These are phyloP conservation scores for Pseudisothecium myosuroides DNA, from an alignment of 225 moss, liverwort and hornwort species.

Conservation along the genomic window DNA sequence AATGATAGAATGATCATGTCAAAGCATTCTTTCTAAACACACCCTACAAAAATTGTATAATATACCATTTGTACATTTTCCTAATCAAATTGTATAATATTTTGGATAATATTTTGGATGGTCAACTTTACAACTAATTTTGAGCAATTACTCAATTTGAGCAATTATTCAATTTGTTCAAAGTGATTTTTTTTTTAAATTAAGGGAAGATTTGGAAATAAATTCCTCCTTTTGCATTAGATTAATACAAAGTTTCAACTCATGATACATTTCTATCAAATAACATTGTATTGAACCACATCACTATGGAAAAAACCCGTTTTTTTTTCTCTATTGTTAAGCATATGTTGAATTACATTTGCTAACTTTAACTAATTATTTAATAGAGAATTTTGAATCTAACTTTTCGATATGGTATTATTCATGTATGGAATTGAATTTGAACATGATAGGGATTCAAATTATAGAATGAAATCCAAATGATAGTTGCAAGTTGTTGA, in stretches of 20 bases:
- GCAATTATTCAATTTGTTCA: neutral
- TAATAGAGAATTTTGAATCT: accelerated
- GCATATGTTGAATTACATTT: neutral
- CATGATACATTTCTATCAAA: too few species aligned
- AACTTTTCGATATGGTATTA: accelerated
- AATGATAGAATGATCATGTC: neutral
- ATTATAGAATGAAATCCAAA: neutral
- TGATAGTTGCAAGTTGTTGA: too few species aligned
- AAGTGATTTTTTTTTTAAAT: too few species aligned
- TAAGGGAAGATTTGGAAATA: neutral
- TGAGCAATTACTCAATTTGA: neutral
- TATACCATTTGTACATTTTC: neutral
- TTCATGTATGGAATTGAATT: neutral
- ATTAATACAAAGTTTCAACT: too few species aligned
- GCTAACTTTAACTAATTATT: neutral
- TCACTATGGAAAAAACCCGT: too few species aligned
- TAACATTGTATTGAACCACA: too few species aligned
- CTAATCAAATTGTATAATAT: neutral
- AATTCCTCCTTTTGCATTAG: neutral
- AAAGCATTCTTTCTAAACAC: neutral
- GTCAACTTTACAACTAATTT: neutral
- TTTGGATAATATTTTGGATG: neutral
- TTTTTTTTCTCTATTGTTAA: neutral
- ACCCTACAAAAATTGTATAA: accelerated
- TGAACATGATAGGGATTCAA: neutral